Evolutionary conservation across 495 filamentous ascomycete genomes (phyloP).

Genomic region (Eremomyces bilateralis): DNA sequence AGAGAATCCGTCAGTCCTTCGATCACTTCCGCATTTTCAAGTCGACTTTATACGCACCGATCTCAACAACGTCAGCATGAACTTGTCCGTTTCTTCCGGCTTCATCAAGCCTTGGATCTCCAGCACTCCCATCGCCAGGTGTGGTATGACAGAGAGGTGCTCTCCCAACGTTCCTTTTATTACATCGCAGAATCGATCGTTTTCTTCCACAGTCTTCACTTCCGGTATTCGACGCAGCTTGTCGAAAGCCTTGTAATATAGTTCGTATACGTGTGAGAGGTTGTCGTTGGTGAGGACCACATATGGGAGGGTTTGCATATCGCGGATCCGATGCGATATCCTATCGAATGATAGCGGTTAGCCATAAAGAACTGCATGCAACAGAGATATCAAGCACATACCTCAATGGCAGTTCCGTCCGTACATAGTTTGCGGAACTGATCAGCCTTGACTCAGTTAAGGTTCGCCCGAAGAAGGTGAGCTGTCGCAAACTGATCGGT

Average conservation of each 20-base stretch:
- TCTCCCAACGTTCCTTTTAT: conserved; percentile 61
- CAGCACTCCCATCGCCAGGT: conserved; percentile 79
- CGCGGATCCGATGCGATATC: conserved; percentile 78
- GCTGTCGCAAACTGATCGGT: conserved; percentile 71
- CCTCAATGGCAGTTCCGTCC: conserved; percentile 85
- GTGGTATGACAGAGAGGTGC: conserved; percentile 82
- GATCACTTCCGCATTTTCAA: not conserved
- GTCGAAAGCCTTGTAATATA: conserved; percentile 93
- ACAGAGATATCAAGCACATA: too few relatives aligned
- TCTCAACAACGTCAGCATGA: conserved; percentile 85
- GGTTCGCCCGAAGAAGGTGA: conserved; percentile 86
- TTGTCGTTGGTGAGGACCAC: conserved; percentile 91
- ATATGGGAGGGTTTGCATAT: conserved; percentile 93
- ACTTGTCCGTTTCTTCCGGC: conserved; percentile 59
- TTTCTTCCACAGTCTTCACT: conserved; percentile 70
- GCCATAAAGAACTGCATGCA: too few relatives aligned
- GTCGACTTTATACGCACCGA: conserved; percentile 46
- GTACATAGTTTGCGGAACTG: conserved; percentile 90
- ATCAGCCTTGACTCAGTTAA: conserved; percentile 77
- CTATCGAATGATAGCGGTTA: too few relatives aligned
- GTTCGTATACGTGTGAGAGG: conserved; percentile 82
- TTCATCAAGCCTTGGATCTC: conserved; percentile 66
- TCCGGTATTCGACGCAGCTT: conserved; percentile 62
- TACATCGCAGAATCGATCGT: conserved; percentile 68
- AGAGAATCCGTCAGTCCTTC: too few relatives aligned